Conservation (phyloP, 2,329 filamentous ascomycete species). For the Verticillium isaacii region DNA sequence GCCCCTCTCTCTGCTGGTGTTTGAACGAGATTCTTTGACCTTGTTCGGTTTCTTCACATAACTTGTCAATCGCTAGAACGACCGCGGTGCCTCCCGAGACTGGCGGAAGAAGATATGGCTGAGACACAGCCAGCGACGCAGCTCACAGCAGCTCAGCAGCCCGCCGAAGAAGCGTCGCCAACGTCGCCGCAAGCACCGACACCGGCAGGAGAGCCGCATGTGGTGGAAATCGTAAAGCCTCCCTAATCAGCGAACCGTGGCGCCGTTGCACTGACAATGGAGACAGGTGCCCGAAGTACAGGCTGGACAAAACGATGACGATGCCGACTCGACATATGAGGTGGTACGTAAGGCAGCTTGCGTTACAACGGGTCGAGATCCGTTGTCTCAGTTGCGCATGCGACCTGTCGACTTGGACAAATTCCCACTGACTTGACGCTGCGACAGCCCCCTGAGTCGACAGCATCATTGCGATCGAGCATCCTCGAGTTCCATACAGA, state of each 20-base stretch:
- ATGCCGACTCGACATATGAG: constrained; percentile 22
- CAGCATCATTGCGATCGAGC: constrained; percentile 10
- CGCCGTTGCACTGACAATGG: neutral
- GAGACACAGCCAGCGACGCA: neutral
- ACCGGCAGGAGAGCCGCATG: neutral
- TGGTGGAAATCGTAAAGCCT: neutral
- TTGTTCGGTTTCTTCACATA: neutral
- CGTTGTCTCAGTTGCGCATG: constrained; percentile 1
- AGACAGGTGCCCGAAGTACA: neutral
- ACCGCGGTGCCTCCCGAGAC: neutral
- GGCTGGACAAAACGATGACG: constrained; percentile 4
- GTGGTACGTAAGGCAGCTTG: constrained; percentile 13
- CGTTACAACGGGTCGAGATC: neutral
- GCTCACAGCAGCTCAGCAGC: neutral
- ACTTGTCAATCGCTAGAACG: neutral
- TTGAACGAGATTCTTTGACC: neutral
- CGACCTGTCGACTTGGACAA: constrained; percentile 17
- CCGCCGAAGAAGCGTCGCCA: neutral
- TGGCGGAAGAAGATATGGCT: neutral
- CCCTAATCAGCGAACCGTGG: neutral
- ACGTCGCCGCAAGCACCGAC: neutral
- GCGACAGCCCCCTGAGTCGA: neutral
- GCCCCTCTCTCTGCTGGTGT: neutral
- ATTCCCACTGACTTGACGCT: neutral
- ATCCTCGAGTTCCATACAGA: constrained; percentile 19